These are phyloP conservation scores for Hypoxylon perforatum DNA, from an alignment of 495 filamentous ascomycete species.

Conservation along the genomic window DNA sequence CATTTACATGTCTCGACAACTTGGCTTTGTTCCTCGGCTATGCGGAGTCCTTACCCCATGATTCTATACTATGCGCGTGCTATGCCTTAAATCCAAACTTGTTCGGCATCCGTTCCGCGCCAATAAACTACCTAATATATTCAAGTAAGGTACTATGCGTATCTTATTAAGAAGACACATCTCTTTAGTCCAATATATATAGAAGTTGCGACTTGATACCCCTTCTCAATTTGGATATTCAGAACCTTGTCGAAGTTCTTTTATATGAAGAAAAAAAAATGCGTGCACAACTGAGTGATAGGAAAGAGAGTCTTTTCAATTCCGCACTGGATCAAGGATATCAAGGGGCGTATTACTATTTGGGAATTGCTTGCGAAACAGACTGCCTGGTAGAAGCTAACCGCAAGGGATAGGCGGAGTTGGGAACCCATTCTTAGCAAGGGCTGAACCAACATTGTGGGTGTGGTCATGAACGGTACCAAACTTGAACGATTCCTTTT, in stretches of 20 bases:
- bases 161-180: too few relatives aligned
- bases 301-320: constrained; percentile 2
- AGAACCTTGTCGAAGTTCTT: too few relatives aligned
- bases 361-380: constrained; percentile 37
- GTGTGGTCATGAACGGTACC: constrained; percentile 7
- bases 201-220: not conserved
- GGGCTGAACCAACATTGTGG: constrained; percentile 21
- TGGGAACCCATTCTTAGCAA: constrained; percentile 24
- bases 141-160: too few relatives aligned
- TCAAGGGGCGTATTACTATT: constrained; percentile 26
- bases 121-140: too few relatives aligned
- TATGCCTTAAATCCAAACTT: too few relatives aligned
- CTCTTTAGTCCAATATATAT: too few relatives aligned
- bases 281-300: not conserved
- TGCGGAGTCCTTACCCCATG: too few relatives aligned
- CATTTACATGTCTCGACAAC: too few relatives aligned
- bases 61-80: too few relatives aligned
- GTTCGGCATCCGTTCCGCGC: too few relatives aligned
- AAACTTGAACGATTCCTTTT: constrained; percentile 13
- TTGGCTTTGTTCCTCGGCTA: too few relatives aligned
- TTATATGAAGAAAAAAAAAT: too few relatives aligned
- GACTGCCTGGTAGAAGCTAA: constrained; percentile 4
- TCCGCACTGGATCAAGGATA: constrained; percentile 21
- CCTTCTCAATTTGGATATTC: not conserved
- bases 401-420: constrained; percentile 27